A percentile compares a stretch with the other conserved stretches of the same genome.
Evolutionary conservation across 345 rosid species (phyloP).

Genomic region (Ceriops tagal): DNA sequence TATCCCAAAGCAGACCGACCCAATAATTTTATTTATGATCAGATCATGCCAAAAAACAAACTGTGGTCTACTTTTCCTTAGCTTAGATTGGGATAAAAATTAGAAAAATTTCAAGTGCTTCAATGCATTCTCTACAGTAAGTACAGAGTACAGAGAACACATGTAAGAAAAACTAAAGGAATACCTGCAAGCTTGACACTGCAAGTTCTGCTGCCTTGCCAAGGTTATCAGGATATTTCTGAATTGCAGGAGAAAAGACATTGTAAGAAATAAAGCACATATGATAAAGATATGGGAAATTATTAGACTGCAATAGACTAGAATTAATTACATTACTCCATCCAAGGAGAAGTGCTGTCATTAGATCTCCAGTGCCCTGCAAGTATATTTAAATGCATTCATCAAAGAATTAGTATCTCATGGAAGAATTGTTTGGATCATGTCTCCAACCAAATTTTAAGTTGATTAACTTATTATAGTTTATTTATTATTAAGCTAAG

Average conservation of each 20-base stretch:
- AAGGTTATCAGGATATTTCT: conserved; percentile 88
- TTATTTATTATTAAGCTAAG: no score
- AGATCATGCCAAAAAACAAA: no score
- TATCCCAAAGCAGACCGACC: no score
- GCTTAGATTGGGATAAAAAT: not conserved
- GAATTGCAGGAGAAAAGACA: conserved; percentile 19
- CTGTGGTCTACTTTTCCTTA: not conserved
- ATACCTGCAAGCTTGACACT: conserved; percentile 94
- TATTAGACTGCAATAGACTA: not conserved
- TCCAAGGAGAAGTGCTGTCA: conserved; percentile 96
- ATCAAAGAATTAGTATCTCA: no score
- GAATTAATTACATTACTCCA: conserved; percentile 85
- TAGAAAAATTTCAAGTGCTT: not conserved
- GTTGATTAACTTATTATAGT: no score
- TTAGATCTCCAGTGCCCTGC: conserved; percentile 97
- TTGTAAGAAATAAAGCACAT: conserved; percentile 3
- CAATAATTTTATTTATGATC: no score
- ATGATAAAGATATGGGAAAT: not conserved
- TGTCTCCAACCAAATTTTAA: no score
- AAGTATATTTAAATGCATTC: no score
- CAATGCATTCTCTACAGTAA: no score
- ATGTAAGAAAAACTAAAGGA: not conserved
- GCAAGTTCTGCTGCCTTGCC: conserved; percentile 91
- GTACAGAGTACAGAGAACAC: no score
- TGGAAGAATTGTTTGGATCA: no score